Evolutionary conservation across 1,284 basidiomycete genomes (phyloP).

Genomic region (Stygiomarasmius scandens): DNA sequence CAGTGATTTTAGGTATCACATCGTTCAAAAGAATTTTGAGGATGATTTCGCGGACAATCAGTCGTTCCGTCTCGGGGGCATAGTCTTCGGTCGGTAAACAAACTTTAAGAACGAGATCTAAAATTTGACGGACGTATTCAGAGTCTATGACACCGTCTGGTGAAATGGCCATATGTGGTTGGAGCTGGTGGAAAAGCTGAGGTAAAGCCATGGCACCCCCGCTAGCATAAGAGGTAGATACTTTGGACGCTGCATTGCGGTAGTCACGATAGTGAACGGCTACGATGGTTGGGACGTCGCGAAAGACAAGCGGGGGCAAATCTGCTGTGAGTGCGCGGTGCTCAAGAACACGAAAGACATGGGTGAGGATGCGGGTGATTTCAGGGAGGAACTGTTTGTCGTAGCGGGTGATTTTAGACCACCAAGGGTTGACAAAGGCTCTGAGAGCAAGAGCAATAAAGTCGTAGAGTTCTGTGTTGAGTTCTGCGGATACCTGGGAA

Average conservation of each 20-base stretch:
- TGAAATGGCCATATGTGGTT: conserved; percentile 78
- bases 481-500: conserved; percentile 47
- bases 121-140: conserved; percentile 76
- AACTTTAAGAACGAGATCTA: conserved; percentile 70
- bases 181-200: conserved; percentile 73
- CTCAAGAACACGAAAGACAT: conserved; percentile 64
- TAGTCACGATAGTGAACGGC: conserved; percentile 77
- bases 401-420: conserved; percentile 77
- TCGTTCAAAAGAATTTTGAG: conserved; percentile 71
- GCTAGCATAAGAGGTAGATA: conserved; percentile 65
- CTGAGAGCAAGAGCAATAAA: conserved; percentile 75
- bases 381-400: conserved; percentile 81
- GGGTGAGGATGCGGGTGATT: conserved; percentile 59
- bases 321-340: conserved; percentile 57
- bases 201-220: conserved; percentile 63
- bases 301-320: conserved; percentile 58
- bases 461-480: conserved; percentile 74
- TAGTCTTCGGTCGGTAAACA: conserved; percentile 74
- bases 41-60: conserved; percentile 76
- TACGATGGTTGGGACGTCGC: conserved; percentile 63
- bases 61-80: conserved; percentile 69
- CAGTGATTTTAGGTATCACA: conserved; percentile 67
- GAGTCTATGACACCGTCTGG: conserved; percentile 63
- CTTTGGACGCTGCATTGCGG: conserved; percentile 62
- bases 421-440: conserved; percentile 80